Conservation (phyloP, 345 rosid genomes). For the Pistacia vera region DNA sequence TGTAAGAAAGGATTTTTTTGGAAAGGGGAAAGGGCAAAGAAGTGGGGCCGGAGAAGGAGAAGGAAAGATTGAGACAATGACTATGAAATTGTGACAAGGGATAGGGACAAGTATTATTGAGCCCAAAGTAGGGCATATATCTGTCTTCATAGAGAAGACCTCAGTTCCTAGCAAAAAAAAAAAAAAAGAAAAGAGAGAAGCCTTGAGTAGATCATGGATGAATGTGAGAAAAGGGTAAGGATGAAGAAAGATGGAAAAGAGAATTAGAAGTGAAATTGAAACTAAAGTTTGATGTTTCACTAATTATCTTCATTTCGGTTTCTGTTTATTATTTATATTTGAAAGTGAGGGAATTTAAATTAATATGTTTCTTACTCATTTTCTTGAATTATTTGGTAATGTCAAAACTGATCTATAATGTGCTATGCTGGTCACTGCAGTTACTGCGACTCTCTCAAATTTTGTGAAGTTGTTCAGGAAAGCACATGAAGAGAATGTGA, state of each 20-base stretch:
- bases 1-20: not conserved
- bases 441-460: constrained; percentile 79
- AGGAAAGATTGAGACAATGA: not conserved
- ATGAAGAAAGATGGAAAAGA: not conserved
- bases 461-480: constrained; percentile 84
- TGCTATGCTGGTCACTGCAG: constrained; percentile 47
- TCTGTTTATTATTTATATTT: not conserved
- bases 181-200: too few species aligned
- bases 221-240: not conserved
- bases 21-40: not conserved
- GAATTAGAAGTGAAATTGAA: not conserved
- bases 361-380: not conserved
- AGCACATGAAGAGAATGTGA: constrained; percentile 93
- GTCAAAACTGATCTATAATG: constrained; percentile 14
- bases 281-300: constrained; percentile 8
- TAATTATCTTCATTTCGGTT: not conserved
- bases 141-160: too few species aligned
- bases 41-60: not conserved
- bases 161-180: too few species aligned
- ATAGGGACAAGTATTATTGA: not conserved
- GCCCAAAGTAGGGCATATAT: not conserved
- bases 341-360: not conserved
- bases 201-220: not conserved
- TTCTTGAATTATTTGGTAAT: constrained; percentile 6
- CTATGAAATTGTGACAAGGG: not conserved